Conservation (phyloP, 805 yeast species). For the Pichia nanzhaoensis region DNA sequence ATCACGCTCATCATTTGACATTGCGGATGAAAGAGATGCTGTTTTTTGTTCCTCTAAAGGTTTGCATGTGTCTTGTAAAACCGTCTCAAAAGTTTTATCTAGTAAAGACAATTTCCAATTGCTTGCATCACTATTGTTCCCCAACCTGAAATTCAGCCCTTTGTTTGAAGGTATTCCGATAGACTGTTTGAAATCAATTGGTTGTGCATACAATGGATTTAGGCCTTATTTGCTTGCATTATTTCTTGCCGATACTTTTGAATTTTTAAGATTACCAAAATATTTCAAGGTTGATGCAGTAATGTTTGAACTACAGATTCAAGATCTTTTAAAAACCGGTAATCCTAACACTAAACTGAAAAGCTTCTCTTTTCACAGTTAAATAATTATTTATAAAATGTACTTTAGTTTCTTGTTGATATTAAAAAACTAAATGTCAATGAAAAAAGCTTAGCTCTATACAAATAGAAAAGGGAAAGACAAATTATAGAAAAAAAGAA, state of each 20-base stretch:
- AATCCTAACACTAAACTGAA: conserved; percentile 1
- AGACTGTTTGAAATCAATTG: conserved; percentile 3
- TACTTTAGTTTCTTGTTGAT: too few relatives aligned
- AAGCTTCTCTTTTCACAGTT: too few relatives aligned
- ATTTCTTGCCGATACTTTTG: conserved; percentile 16
- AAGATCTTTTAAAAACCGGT: conserved; percentile 9
- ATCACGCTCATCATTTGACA: not conserved
- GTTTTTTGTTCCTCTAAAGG: conserved; percentile 11
- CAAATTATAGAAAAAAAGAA: not conserved
- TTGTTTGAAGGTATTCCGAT: conserved; percentile 4
- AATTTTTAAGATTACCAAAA: conserved; percentile 18
- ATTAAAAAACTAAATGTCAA: not conserved
- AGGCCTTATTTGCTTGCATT: conserved; percentile 18
- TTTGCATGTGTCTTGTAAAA: conserved; percentile 10
- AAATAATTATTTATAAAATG: too few relatives aligned
- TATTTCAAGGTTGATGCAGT: conserved; percentile 20
- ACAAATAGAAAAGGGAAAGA: too few relatives aligned
- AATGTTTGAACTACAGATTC: conserved; percentile 21
- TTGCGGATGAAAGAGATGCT: not conserved
- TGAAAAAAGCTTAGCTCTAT: not conserved
- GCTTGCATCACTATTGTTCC: conserved; percentile 17
- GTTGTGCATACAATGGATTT: conserved; percentile 17
- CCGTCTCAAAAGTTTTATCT: conserved; percentile 14
- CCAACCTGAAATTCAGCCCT: conserved; percentile 10
- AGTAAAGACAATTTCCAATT: conserved; percentile 15